These are phyloP conservation scores for Apiotrichum montevideense DNA, from an alignment of 1,284 basidiomycete species.

Conservation along the genomic window DNA sequence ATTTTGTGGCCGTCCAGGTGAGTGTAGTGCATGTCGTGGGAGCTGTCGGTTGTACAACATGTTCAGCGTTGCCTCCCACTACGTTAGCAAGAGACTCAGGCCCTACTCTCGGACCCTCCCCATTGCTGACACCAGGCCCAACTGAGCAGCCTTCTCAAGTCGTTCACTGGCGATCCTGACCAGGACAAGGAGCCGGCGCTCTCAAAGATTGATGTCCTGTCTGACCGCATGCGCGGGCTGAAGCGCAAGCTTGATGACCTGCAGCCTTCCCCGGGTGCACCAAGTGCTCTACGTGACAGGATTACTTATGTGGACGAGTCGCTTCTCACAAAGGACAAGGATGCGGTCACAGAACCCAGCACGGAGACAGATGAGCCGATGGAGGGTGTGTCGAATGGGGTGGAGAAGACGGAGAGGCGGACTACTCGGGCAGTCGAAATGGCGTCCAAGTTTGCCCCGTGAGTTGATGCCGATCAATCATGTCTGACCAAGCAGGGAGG, in stretches of 20 bases:
- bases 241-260: constrained; percentile 44
- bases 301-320: constrained; percentile 11
- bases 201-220: constrained; percentile 30
- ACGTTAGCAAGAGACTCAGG: too few species aligned
- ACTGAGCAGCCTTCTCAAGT: constrained; percentile 21
- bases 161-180: constrained; percentile 16
- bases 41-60: too few species aligned
- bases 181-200: constrained; percentile 16
- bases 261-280: constrained; percentile 6
- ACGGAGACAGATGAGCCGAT: background rate
- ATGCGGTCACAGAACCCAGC: background rate
- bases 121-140: constrained; percentile 7
- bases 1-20: constrained; percentile 30
- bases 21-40: background rate
- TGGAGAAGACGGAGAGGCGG: background rate
- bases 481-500: constrained; percentile 2
- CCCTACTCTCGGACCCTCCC: background rate
- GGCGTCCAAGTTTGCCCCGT: background rate
- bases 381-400: background rate
- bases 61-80: too few species aligned
- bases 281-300: constrained; percentile 13
- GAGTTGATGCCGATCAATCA: background rate
- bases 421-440: background rate
- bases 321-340: constrained; percentile 3
- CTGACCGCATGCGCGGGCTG: constrained; percentile 39